A percentile compares a stretch with the other conserved stretches of the same genome.
phyloP scores from a whole-genome alignment of 352 stramenopile genomes.

The Phytopythium litorale region DNA sequence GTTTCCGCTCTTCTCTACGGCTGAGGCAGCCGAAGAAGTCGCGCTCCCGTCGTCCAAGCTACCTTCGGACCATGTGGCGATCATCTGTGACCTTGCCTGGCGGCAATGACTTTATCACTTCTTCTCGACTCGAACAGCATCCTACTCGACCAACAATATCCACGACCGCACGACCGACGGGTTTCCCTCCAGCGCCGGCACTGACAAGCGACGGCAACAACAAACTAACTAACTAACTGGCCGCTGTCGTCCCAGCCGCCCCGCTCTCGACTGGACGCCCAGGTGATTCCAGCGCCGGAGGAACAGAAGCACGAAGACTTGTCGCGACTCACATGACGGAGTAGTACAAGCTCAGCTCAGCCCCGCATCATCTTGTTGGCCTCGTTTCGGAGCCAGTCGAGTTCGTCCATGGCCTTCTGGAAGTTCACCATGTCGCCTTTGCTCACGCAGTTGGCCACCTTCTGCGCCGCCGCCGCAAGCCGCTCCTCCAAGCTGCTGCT shows the following conservation, averaged over 20 bases:
- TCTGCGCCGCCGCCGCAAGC: slow-evolving; percentile 58
- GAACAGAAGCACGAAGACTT: neutral
- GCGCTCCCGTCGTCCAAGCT: slow-evolving; percentile 70
- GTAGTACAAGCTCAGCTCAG: slow-evolving; percentile 19
- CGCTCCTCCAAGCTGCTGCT: slow-evolving; percentile 55
- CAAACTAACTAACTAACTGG: slow-evolving; percentile 14
- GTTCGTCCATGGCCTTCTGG: slow-evolving; percentile 76
- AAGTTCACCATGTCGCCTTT: slow-evolving; percentile 81
- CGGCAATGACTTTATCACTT: slow-evolving; percentile 6
- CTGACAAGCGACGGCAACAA: slow-evolving; percentile 2
- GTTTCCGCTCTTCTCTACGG: slow-evolving; percentile 60
- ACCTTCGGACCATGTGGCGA: slow-evolving; percentile 74
- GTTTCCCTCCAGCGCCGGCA: slow-evolving; percentile 4
- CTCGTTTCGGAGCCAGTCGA: slow-evolving; percentile 77
- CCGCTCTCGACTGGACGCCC: neutral
- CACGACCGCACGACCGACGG: slow-evolving; percentile 7
- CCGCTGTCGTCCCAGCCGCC: neutral
- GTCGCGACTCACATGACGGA: neutral
- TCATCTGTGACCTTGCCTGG: slow-evolving; percentile 68
- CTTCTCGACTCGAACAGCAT: slow-evolving; percentile 10
- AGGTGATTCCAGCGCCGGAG: neutral
- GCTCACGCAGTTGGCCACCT: slow-evolving; percentile 66
- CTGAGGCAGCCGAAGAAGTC: slow-evolving; percentile 55
- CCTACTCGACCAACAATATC: slow-evolving; percentile 7
- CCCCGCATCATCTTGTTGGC: slow-evolving; percentile 69